Percentiles rank a stretch among this genome's conserved stretches.
These are phyloP conservation scores for Chlamydomonas reinhardtii DNA, from an alignment of 163 green algal species.

Conservation along the genomic window DNA sequence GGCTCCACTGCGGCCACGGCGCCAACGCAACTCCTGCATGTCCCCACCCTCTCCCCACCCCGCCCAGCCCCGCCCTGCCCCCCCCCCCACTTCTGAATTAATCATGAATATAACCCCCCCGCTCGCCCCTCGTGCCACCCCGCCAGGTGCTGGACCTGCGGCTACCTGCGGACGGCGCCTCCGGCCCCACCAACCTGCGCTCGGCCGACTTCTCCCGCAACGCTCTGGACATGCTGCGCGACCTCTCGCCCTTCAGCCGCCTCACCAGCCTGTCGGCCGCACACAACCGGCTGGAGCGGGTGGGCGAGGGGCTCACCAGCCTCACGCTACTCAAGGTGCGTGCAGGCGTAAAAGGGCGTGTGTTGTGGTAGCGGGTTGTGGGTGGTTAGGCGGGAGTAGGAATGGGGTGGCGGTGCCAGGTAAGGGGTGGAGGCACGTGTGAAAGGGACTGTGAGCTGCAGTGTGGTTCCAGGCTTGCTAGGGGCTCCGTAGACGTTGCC, in stretches of 20 bases:
- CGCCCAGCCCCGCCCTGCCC: neutral
- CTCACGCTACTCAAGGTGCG: conserved; percentile 52
- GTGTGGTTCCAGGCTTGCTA: too few species aligned
- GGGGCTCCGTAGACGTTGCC: too few species aligned
- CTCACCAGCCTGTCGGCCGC: conserved; percentile 55
- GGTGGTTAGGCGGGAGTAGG: too few species aligned
- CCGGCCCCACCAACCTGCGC: conserved; percentile 62
- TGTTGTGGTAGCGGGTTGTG: neutral
- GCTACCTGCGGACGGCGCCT: neutral
- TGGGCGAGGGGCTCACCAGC: conserved; percentile 51
- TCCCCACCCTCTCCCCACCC: neutral
- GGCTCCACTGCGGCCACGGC: too few species aligned
- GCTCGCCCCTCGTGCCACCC: neutral
- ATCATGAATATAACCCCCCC: neutral
- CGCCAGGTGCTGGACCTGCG: conserved; percentile 44
- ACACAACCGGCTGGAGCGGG: conserved; percentile 58
- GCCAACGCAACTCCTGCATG: too few species aligned
- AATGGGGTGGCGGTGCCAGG: too few species aligned
- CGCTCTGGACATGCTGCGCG: conserved; percentile 50
- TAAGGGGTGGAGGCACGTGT: too few species aligned
- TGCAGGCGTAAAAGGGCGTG: neutral
- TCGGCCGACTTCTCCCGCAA: conserved; percentile 70
- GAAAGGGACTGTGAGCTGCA: too few species aligned
- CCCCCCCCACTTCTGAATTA: too few species aligned
- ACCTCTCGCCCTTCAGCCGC: conserved; percentile 56